Evolutionary conservation across 306 rosid species (phyloP).

Genomic region (Gynostemma pentaphyllum): DNA sequence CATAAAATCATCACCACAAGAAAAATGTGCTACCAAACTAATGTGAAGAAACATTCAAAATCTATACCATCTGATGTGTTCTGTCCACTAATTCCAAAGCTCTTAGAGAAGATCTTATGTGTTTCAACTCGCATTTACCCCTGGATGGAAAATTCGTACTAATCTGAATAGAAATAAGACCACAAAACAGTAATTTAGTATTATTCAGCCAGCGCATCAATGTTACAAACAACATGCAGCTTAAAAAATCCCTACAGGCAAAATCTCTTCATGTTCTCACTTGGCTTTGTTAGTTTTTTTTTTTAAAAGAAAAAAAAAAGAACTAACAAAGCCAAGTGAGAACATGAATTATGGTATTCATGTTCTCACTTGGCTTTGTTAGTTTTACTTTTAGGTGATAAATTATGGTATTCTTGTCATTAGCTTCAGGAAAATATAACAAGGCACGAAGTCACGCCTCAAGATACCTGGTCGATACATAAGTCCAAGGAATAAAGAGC

Average conservation of each 20-base stretch:
- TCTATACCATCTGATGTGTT: conserved; percentile 47
- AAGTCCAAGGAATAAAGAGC: conserved; percentile 41
- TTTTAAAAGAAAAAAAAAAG: too few species aligned
- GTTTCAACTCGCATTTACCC: conserved; percentile 22
- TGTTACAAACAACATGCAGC: neutral
- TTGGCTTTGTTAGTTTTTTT: neutral
- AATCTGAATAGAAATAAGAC: conserved; percentile 40
- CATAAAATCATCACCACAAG: neutral
- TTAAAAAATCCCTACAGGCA: neutral
- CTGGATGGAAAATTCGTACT: conserved; percentile 29
- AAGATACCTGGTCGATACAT: conserved; percentile 63
- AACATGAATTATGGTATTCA: too few species aligned
- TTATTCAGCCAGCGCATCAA: conserved; percentile 4
- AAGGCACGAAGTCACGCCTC: neutral
- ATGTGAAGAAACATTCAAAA: neutral
- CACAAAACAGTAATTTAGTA: conserved; percentile 10
- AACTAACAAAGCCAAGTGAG: neutral
- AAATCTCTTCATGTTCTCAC: neutral
- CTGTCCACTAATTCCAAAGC: conserved; percentile 39
- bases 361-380: too few species aligned
- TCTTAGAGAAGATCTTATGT: conserved; percentile 35
- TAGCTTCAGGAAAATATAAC: neutral
- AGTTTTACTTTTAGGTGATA: too few species aligned
- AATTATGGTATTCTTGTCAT: too few species aligned
- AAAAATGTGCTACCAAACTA: neutral